Conservation (phyloP, 768 basidiomycete genomes). For the Suillus bovinus region DNA sequence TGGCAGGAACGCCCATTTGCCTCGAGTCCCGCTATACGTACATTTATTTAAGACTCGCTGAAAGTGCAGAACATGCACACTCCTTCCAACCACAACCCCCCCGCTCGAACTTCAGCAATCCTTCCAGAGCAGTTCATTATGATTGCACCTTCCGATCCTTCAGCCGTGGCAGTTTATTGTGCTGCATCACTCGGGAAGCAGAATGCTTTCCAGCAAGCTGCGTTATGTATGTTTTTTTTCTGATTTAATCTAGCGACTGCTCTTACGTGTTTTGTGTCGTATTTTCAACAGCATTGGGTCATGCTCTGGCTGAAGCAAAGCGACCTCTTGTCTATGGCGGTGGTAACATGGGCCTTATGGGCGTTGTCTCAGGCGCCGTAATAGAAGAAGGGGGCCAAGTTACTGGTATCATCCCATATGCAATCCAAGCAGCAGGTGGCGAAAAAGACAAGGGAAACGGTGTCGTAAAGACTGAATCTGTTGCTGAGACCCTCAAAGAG, state of each 20-base stretch:
- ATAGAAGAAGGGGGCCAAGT: constrained; percentile 69
- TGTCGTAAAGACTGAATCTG: constrained; percentile 18
- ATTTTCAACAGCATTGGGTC: constrained; percentile 59
- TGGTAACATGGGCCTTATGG: constrained; percentile 85
- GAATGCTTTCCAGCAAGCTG: constrained; percentile 64
- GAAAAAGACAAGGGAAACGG: constrained; percentile 51
- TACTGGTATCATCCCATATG: constrained; percentile 76
- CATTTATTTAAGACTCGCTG: constrained; percentile 31
- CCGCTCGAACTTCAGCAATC: background rate
- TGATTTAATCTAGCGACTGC: constrained; percentile 10
- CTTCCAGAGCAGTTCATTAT: constrained; percentile 22
- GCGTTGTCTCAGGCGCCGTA: constrained; percentile 66
- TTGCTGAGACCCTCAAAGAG: constrained; percentile 30
- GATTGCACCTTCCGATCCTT: constrained; percentile 32
- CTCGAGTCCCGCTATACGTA: constrained; percentile 7
- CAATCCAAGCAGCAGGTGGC: constrained; percentile 68
- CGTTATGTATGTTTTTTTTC: constrained; percentile 55
- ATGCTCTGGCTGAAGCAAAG: constrained; percentile 60
- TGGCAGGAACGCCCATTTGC: background rate
- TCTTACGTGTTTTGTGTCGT: constrained; percentile 6
- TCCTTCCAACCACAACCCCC: constrained; percentile 9
- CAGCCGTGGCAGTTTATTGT: constrained; percentile 79
- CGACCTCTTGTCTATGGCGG: constrained; percentile 86
- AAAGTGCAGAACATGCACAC: constrained; percentile 13
- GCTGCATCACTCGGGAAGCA: constrained; percentile 70